Percentiles rank a stretch among this genome's conserved stretches.
These are phyloP conservation scores for Acanthamoeba royreba DNA, from an alignment of 208 protist genomes.

Conservation along the genomic window DNA sequence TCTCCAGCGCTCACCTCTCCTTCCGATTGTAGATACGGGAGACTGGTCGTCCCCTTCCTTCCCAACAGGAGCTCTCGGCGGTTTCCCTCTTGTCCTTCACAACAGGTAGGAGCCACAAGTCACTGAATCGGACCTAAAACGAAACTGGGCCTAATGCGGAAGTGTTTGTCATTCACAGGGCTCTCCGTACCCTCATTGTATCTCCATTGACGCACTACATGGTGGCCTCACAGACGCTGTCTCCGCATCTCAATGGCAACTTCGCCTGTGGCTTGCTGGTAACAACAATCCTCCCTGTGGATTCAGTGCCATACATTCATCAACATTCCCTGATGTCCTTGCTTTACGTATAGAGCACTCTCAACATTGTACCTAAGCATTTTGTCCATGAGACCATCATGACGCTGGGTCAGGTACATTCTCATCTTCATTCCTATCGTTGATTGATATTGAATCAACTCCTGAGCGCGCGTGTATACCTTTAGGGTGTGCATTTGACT, in stretches of 20 bases:
- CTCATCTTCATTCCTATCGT: neutral
- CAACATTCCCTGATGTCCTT: too few relatives aligned
- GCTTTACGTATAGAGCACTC: neutral
- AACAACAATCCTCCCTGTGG: neutral
- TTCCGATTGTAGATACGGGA: neutral
- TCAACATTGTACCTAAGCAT: neutral
- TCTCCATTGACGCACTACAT: constrained; percentile 15
- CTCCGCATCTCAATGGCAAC: neutral
- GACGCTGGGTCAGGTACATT: neutral
- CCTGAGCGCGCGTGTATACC: neutral
- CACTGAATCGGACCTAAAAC: too few relatives aligned
- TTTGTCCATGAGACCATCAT: neutral
- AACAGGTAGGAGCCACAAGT: neutral
- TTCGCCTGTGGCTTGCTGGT: neutral
- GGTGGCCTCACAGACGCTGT: neutral
- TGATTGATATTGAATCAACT: neutral
- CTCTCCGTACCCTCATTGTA: neutral
- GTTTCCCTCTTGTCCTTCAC: neutral
- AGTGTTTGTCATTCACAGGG: neutral
- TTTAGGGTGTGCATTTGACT: neutral
- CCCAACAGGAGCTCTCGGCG: neutral
- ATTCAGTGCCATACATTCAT: neutral
- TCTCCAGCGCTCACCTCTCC: neutral
- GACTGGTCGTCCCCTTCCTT: neutral
- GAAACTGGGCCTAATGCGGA: neutral